Percentiles rank a stretch among this genome's conserved stretches.
These are phyloP conservation scores for Boletus insuetus DNA, from an alignment of 768 basidiomycete species.

Conservation along the genomic window DNA sequence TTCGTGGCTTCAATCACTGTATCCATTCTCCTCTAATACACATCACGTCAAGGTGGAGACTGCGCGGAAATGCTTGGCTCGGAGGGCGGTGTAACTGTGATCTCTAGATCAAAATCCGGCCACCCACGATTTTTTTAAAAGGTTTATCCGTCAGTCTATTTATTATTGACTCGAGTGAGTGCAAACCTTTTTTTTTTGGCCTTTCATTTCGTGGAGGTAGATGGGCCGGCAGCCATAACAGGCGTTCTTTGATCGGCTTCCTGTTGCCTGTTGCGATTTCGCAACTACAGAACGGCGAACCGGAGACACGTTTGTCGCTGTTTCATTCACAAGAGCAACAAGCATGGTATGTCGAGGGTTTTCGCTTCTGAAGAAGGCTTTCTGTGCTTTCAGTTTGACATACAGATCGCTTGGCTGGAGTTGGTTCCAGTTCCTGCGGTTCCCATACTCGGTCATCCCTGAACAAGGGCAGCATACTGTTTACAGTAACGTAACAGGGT, in stretches of 20 bases:
- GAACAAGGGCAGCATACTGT: neutral
- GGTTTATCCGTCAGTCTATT: neutral
- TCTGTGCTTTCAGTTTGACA: neutral
- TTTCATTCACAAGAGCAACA: neutral
- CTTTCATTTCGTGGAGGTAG: neutral
- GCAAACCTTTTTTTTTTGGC: neutral
- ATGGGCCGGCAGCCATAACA: neutral
- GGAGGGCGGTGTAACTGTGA: neutral
- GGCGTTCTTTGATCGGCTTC: neutral
- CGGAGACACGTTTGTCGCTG: neutral
- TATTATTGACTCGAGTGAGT: neutral
- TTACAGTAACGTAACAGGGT: too few species aligned
- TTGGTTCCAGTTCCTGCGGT: neutral
- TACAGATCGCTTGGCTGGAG: neutral
- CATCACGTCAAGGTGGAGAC: neutral
- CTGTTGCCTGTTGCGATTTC: neutral
- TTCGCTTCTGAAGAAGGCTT: neutral
- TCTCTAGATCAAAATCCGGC: neutral
- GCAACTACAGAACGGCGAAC: neutral
- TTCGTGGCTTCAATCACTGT: neutral
- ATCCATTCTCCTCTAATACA: neutral
- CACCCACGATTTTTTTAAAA: neutral
- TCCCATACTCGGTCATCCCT: slow-evolving; percentile 10
- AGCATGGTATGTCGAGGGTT: neutral
- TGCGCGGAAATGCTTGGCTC: neutral